phyloP scores from a whole-genome alignment of 169 alveolate genomes.

The Cryptosporidium sp. region DNA sequence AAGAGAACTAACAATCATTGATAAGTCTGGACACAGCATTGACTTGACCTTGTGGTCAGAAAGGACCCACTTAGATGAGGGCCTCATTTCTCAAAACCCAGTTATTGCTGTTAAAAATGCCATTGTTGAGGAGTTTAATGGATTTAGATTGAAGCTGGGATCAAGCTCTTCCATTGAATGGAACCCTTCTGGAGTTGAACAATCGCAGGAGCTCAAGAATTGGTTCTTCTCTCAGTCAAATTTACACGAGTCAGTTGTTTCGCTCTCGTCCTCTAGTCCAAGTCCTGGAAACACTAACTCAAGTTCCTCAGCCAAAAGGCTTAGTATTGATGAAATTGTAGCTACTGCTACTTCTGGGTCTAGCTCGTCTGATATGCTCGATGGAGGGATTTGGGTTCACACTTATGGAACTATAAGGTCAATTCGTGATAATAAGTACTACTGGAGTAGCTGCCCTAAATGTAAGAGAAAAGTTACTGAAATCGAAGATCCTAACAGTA shows the following conservation, averaged over 20 bases:
- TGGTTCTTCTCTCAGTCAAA: slow-evolving; percentile 56
- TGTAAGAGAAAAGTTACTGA: slow-evolving; percentile 73
- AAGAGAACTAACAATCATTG: slow-evolving; percentile 66
- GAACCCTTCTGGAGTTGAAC: slow-evolving; percentile 55
- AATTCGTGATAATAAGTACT: slow-evolving; percentile 60
- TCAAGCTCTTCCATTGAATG: slow-evolving; percentile 60
- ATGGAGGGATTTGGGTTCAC: slow-evolving; percentile 68
- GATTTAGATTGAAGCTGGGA: slow-evolving; percentile 51
- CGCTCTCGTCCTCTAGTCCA: slow-evolving; percentile 59
- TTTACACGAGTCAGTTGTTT: slow-evolving; percentile 21
- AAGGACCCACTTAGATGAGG: slow-evolving; percentile 59
- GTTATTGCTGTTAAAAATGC: slow-evolving; percentile 69
- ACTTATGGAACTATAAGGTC: slow-evolving; percentile 63
- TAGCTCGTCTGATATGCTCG: slow-evolving; percentile 45
- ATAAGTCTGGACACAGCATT: slow-evolving; percentile 63
- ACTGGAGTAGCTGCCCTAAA: slow-evolving; percentile 68
- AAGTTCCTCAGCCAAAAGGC: slow-evolving; percentile 19
- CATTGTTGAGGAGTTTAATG: slow-evolving; percentile 63
- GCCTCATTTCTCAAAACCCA: slow-evolving; percentile 39
- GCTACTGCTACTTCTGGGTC: slow-evolving; percentile 68
- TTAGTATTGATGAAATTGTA: slow-evolving; percentile 42
- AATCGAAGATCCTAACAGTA: slow-evolving; percentile 59
- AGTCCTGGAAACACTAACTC: slow-evolving; percentile 37
- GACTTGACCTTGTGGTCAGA: slow-evolving; percentile 76
- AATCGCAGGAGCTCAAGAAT: slow-evolving; percentile 11